Evolutionary conservation across 495 filamentous ascomycete genomes (phyloP), one percentile per base, ranked within the genome.

Genomic region (Penicillium canescens): DNA sequence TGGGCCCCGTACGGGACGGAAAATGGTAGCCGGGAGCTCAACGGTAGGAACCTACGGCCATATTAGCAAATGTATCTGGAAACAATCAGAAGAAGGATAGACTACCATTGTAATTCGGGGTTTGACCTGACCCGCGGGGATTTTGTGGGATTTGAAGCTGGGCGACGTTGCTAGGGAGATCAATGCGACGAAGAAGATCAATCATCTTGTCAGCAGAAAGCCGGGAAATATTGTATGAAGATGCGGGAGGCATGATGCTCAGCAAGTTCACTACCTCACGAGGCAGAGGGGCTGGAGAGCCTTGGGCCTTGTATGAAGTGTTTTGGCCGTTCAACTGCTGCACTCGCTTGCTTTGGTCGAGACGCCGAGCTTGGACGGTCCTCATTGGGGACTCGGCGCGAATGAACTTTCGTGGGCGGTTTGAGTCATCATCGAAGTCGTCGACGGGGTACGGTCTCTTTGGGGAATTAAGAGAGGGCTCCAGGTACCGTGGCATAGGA

Each of bases 331-430:
- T 73, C 26, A 67, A 48, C 38, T 62, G 68, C 46, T 68, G 69
- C 13, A 55, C 52, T 20, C 87, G 83, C 58, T 82, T 84, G 54
- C 90, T 87, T 65, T 92, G 89, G 61, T 96, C 89, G 18, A 94
- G 73, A 16, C 91, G 84, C 35, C 92, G 85, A 35, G 88, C 87
- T 16, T 92, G 90, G 2, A 86, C 86, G 10, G 87, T 89, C 67
- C 94, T 96, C 23, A 98, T 77, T 0, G 95, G 93, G 13, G 90
- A 96, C 42, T 88, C 92, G 20, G 85, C 90, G 18, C 94, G 86
- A 43, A 78, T 75, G 46, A 93, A 72, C 65, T 98, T 98, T 40
- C 92, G 86, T 3, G 92, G 91, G 12, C 85, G 86, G 42, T 67
- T 70, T 6, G 68, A 63, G 39, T 93, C 90, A 54, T 73, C 78